phyloP scores from a whole-genome alignment of 306 rosid species.

The Malus sylvestris region DNA sequence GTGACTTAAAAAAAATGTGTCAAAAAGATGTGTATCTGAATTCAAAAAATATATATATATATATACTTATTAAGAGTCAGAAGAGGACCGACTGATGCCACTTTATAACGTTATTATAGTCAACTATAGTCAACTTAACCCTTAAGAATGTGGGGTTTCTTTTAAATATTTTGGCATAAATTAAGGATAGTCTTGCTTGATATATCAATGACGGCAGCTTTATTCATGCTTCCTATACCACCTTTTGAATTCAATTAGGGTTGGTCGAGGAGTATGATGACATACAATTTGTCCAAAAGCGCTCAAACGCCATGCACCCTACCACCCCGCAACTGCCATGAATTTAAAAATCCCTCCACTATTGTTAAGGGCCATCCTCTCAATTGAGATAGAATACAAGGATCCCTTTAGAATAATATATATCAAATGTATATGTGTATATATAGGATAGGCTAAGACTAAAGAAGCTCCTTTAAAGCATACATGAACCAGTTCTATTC shows the following conservation, averaged over 20 bases:
- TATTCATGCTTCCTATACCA: background rate
- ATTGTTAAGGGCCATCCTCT: background rate
- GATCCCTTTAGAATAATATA: background rate
- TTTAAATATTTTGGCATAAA: background rate
- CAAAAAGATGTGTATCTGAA: no score
- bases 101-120: no score
- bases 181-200: background rate
- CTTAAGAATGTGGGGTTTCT: background rate
- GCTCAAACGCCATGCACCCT: constrained; percentile 3
- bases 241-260: background rate
- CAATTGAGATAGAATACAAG: background rate
- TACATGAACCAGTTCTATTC: no score
- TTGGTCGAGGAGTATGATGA: constrained; percentile 8
- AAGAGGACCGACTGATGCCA: fast-evolving
- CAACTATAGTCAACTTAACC: background rate
- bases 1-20: no score
- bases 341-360: background rate
- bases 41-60: no score
- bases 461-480: no score
- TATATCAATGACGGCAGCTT: background rate
- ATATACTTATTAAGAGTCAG: no score
- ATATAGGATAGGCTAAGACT: no score
- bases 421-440: no score
- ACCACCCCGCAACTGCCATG: background rate
- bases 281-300: background rate